Base-by-base conservation (phyloP, 2,329 filamentous ascomycete species). In the Microsporum canis region DNA sequence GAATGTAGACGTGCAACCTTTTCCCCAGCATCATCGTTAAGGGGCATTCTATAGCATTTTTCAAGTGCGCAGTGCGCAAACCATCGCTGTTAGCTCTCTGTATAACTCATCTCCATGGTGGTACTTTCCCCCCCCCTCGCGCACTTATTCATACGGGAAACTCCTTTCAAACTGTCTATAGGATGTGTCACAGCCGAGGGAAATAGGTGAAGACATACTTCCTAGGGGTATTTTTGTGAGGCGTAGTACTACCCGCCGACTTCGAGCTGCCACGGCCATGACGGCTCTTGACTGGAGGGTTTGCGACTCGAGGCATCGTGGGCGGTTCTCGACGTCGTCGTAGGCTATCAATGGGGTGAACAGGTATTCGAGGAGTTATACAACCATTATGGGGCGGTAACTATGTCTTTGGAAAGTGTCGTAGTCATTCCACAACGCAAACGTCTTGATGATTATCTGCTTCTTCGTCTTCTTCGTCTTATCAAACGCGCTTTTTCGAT, bases 11-110 rank as follows among this genome's bases (percentile, higher is more conserved):
- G 88, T 68, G 87, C 87, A 57, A 91, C 91, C 75, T 95, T 96
- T 77, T 99, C 94, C 68, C 87, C 85, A 63, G 84, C 86, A 80
- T 99, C 94, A 78, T 99, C 94, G 78, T 97, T 97, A 65, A 99
- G 84, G 39, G 94, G 91, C 63, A 99, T 95, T 73, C 90, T 95
- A 60, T 61, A 39, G 69, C 53, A 58, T 34, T 6, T 34, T 6
- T n/a, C 33, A 55, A 23, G 29, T 27, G 27, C 56, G 39, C 56
- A 43, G n/a, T 38, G 55, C 34, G 34, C 55, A 38, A 23, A 5
- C 34, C 33, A 17, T 6, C 27, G 23, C n/a, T 3, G n/a, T 58
- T 23, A 58, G 56, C 36, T n/a, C 17, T 43, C 10, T 14, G 23
- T 23, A 7, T 33, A 23, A 23, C 36, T 31, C 23, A n/a, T 29